Base-by-base conservation (phyloP, 352 stramenopile species). In the Globisporangium carolinianum region DNA sequence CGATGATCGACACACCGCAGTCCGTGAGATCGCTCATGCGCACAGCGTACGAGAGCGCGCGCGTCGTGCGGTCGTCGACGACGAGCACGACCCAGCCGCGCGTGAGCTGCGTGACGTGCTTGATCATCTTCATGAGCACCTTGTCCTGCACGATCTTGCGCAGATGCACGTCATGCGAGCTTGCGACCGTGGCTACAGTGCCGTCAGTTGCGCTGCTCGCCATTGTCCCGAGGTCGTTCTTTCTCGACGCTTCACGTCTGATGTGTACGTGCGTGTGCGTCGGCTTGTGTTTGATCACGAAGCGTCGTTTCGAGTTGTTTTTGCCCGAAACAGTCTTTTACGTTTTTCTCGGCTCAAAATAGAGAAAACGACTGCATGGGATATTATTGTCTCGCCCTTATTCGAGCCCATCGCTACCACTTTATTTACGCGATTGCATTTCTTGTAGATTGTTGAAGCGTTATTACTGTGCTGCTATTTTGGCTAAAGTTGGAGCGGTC, bases 1-100 rank as follows among this genome's bases (percentile, higher is more conserved):
- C 96, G 12, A 99, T 89, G 55, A 98, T 86, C 4, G 94, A 98
- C 17, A 99, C 90, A 32, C 95, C 89, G 56, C 91, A 94, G 75
- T 99, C 95, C 78, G 97, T 99, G 51, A 99, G 86, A 60, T 99
- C 96, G 71, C 98, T 99, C 95, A 99, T 99, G 41, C 95, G 91
- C 47, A 98, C 86, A 6, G 94, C 91, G 12, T 91, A 93, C 14
- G 92, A 97, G 47, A 99, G 90, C 18, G 98, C 89, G 24, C 84
- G 83, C 39, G 97, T 97, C 7, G 95, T 90, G 55, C 82, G 73
- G 47, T 97, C 82, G 78, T 99, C 96, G 36, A 99, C 86, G 11
- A 99, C 91, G 53, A 99, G 85, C 51, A 99, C 85, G 47, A 93
- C 77, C 82, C 83, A 95, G 11, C 82, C 82, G 58, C 68, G 78